phyloP scores from a whole-genome alignment of 106 monocot genomes.

The Apostasia ramifera region DNA sequence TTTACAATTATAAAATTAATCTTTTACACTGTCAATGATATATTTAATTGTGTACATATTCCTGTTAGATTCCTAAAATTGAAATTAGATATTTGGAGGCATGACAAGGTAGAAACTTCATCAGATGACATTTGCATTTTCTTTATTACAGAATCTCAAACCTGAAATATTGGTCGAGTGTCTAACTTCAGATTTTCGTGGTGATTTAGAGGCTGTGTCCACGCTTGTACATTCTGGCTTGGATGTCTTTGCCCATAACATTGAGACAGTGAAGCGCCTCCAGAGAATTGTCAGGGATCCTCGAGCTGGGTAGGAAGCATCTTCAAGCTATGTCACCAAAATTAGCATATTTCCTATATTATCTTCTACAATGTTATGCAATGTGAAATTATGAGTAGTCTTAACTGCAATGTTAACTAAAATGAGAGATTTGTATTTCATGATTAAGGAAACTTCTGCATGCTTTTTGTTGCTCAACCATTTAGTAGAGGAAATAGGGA shows the following conservation, averaged over 20 bases:
- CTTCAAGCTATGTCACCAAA: not conserved
- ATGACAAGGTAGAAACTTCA: too few relatives aligned
- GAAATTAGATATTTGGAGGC: too few relatives aligned
- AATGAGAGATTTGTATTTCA: too few relatives aligned
- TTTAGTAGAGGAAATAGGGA: too few relatives aligned
- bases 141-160: conserved; percentile 53
- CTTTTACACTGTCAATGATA: too few relatives aligned
- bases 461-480: too few relatives aligned
- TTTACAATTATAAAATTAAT: too few relatives aligned
- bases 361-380: not conserved
- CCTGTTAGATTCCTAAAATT: too few relatives aligned
- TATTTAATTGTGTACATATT: too few relatives aligned
- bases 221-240: conserved; percentile 62
- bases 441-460: too few relatives aligned
- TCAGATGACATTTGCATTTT: not conserved
- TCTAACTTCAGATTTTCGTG: conserved; percentile 91
- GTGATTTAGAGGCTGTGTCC: conserved; percentile 73
- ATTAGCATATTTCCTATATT: not conserved
- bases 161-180: conserved; percentile 92
- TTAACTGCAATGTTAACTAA: too few relatives aligned
- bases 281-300: conserved; percentile 94
- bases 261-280: conserved; percentile 86
- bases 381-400: too few relatives aligned
- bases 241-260: conserved; percentile 96
- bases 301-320: conserved; percentile 58